Percentiles rank a stretch among this genome's conserved stretches.
phyloP scores from a whole-genome alignment of 345 rosid genomes.

The Syzygium aqueum region DNA sequence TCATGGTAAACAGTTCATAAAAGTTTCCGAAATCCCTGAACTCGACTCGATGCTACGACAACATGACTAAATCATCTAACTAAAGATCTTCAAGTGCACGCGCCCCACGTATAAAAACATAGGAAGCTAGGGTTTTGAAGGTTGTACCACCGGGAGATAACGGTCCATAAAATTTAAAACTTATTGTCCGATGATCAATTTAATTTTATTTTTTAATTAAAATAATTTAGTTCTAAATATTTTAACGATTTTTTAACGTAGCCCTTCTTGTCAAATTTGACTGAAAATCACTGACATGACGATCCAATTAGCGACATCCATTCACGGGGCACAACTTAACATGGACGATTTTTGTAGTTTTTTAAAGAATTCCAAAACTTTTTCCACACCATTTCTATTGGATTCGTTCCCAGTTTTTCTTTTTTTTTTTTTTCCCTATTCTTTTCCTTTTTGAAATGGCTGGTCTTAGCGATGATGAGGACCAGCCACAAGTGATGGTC shows the following conservation, averaged over 20 bases:
- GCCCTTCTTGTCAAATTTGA: too few relatives aligned
- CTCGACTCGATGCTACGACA: not conserved
- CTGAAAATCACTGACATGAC: too few relatives aligned
- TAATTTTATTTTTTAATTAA: too few relatives aligned
- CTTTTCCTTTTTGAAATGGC: not conserved
- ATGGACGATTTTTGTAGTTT: too few relatives aligned
- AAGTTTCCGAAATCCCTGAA: not conserved
- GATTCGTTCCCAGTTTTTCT: fast-evolving
- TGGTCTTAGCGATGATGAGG: not conserved
- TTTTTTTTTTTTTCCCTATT: not conserved
- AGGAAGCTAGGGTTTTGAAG: not conserved
- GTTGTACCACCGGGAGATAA: not conserved
- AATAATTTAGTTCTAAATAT: too few relatives aligned
- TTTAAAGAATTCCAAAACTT: too few relatives aligned
- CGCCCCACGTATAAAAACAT: not conserved
- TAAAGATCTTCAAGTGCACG: not conserved
- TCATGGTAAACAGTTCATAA: not conserved
- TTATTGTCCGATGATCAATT: too few relatives aligned
- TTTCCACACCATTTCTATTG: too few relatives aligned
- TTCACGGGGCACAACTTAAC: too few relatives aligned
- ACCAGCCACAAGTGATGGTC: fast-evolving
- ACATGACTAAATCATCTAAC: not conserved
- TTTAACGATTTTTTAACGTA: too few relatives aligned
- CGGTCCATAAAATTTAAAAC: not conserved
- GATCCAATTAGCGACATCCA: too few relatives aligned